These are phyloP conservation scores for Capsicum pubescens DNA, from an alignment of 257 asterid species.

Conservation along the genomic window DNA sequence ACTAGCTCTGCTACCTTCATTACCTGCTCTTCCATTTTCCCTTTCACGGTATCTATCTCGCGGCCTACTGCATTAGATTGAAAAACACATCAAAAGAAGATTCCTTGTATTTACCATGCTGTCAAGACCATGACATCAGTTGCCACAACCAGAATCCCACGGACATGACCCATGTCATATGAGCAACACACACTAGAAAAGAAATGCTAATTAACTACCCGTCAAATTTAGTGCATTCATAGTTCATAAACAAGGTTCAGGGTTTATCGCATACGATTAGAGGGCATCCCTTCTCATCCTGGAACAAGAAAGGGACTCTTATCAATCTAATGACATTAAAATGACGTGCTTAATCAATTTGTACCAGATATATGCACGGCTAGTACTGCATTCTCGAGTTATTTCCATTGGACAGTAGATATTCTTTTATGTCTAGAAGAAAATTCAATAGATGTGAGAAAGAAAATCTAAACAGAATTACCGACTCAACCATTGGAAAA, in stretches of 20 bases:
- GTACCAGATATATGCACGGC: background rate
- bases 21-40: conserved; percentile 68
- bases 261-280: background rate
- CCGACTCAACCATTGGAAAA: conserved; percentile 5
- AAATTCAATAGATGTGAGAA: conserved; percentile 1
- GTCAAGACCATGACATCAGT: background rate
- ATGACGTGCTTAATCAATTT: conserved; percentile 5
- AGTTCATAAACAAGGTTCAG: background rate
- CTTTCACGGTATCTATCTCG: conserved; percentile 90
- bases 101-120: background rate
- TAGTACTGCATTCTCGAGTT: background rate
- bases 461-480: conserved; percentile 11
- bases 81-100: conserved; percentile 22
- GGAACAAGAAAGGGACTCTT: conserved; percentile 11
- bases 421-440: background rate
- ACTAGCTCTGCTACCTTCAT: conserved; percentile 63
- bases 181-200: conserved; percentile 5
- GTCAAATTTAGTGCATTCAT: conserved; percentile 24
- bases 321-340: background rate
- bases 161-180: no score
- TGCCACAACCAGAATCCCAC: conserved; percentile 16
- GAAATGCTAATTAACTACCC: conserved; percentile 4
- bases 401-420: background rate
- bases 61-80: conserved; percentile 46
- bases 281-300: background rate